phyloP scores from a whole-genome alignment of 768 basidiomycete genomes.

The Gymnopilus junonius region DNA sequence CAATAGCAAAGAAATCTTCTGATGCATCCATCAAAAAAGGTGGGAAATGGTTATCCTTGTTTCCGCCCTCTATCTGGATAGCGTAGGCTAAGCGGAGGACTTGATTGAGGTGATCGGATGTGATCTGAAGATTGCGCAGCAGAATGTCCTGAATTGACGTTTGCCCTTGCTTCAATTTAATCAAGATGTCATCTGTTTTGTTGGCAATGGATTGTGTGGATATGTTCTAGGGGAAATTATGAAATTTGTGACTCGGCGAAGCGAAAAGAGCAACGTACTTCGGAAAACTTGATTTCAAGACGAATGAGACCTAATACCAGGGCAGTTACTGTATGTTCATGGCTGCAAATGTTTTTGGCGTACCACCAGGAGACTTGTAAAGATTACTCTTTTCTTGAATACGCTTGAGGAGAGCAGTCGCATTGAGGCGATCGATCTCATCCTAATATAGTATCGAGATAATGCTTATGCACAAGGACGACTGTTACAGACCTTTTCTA shows the following conservation, averaged over 20 bases:
- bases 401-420: not conserved
- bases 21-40: constrained; percentile 9
- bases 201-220: not conserved
- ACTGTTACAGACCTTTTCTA: not conserved
- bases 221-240: not conserved
- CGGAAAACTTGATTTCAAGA: constrained; percentile 6
- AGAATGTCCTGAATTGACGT: not conserved
- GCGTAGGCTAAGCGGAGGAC: not conserved
- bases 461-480: not conserved
- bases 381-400: not conserved
- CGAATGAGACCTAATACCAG: constrained; percentile 3
- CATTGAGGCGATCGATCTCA: not conserved
- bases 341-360: not conserved
- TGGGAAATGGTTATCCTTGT: not conserved
- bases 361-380: not conserved
- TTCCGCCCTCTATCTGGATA: not conserved
- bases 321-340: no score
- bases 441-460: not conserved
- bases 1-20: constrained; percentile 6
- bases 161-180: not conserved
- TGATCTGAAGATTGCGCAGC: not conserved
- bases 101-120: not conserved
- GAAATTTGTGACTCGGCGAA: not conserved
- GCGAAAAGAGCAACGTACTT: not conserved
- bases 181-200: not conserved